Percentiles rank a stretch among this genome's conserved stretches.
These are phyloP conservation scores for Eimeria necatrix DNA, from an alignment of 169 alveolate species.

Conservation along the genomic window DNA sequence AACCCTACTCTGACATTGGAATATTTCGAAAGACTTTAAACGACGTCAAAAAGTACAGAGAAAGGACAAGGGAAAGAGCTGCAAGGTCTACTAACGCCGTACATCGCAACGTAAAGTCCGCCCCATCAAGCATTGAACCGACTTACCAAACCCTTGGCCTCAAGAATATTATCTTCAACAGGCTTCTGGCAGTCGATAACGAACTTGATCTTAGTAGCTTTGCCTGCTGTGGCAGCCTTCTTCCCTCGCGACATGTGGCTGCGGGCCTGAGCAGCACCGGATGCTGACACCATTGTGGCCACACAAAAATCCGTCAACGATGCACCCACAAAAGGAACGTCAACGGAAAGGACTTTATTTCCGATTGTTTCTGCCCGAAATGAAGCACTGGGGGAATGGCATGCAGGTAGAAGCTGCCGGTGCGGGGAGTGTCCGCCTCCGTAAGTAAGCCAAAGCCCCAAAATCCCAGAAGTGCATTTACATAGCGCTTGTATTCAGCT, in stretches of 20 bases:
- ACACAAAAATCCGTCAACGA: slow-evolving; percentile 39
- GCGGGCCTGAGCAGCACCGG: slow-evolving; percentile 72
- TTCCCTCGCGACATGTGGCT: slow-evolving; percentile 79
- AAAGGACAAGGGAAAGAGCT: no score
- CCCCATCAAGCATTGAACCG: not conserved
- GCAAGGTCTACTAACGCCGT: no score
- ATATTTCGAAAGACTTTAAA: no score
- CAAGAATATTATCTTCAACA: slow-evolving; percentile 84
- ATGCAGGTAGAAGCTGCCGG: slow-evolving; percentile 17
- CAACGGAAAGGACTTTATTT: not conserved
- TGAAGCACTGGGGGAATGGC: not conserved
- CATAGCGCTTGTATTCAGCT: no score
- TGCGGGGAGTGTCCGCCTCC: slow-evolving; percentile 29
- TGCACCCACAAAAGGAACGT: slow-evolving; percentile 52
- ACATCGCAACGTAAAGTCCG: no score
- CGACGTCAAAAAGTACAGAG: no score
- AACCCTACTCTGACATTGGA: no score
- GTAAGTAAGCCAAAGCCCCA: no score
- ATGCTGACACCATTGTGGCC: slow-evolving; percentile 76
- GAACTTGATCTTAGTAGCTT: slow-evolving; percentile 78
- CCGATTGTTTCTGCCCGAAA: not conserved
- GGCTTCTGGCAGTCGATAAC: slow-evolving; percentile 86
- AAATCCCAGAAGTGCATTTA: no score
- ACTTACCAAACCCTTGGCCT: slow-evolving; percentile 83
- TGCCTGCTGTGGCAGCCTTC: slow-evolving; percentile 72